These are phyloP conservation scores for Boletales sp. DNA, from an alignment of 768 basidiomycete genomes.

Conservation along the genomic window DNA sequence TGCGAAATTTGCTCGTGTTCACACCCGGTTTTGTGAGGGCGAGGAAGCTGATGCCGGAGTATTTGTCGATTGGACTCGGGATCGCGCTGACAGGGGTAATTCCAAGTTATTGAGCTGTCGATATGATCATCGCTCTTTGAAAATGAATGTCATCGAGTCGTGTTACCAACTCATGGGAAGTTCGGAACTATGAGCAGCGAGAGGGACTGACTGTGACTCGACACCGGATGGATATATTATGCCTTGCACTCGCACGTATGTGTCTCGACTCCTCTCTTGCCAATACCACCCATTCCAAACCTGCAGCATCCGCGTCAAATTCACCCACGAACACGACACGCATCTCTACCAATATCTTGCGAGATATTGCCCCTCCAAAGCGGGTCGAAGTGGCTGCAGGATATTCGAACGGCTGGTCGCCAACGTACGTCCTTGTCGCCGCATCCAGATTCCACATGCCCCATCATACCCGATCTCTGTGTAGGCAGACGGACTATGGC, in stretches of 20 bases:
- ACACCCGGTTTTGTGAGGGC: too few species aligned
- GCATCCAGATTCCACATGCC: too few species aligned
- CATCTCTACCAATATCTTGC: slow-evolving; percentile 48
- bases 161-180: too few species aligned
- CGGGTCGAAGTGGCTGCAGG: slow-evolving; percentile 44
- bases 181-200: too few species aligned
- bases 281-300: not conserved
- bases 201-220: too few species aligned
- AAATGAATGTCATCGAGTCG: too few species aligned
- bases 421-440: slow-evolving; percentile 37
- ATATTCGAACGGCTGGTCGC: slow-evolving; percentile 42
- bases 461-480: not conserved
- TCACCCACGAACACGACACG: slow-evolving; percentile 37
- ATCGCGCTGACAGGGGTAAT: too few species aligned
- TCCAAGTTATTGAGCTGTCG: too few species aligned
- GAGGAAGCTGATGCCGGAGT: too few species aligned
- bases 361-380: slow-evolving; percentile 35
- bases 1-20: too few species aligned
- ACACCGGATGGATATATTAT: not conserved
- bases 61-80: too few species aligned
- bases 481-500: slow-evolving; percentile 43
- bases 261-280: not conserved
- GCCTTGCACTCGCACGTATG: slow-evolving; percentile 3
- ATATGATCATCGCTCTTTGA: too few species aligned
- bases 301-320: slow-evolving; percentile 25